These are phyloP conservation scores for Camelina neglecta DNA, from an alignment of 345 rosid species.

Conservation along the genomic window DNA sequence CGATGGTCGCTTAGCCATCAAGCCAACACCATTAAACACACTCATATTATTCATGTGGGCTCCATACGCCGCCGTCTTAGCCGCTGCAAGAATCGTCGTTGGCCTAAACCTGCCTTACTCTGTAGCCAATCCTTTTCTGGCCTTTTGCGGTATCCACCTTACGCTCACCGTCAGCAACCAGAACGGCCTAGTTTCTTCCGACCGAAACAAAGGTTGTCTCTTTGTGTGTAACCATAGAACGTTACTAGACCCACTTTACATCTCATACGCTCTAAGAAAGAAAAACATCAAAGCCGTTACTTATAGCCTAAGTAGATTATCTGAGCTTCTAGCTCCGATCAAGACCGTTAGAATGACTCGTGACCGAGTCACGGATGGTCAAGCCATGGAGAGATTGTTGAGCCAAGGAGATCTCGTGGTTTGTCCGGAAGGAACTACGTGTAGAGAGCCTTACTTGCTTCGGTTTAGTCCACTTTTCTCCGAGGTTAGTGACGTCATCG, in stretches of 20 bases:
- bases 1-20: slow-evolving; percentile 73
- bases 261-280: slow-evolving; percentile 41
- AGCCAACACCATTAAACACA: slow-evolving; percentile 57
- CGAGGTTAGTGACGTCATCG: slow-evolving; percentile 54
- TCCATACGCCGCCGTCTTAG: slow-evolving; percentile 51
- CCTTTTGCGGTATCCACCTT: slow-evolving; percentile 55
- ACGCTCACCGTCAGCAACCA: slow-evolving; percentile 36
- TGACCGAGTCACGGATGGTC: slow-evolving; percentile 49
- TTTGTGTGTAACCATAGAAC: slow-evolving; percentile 67
- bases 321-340: slow-evolving; percentile 56
- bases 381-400: slow-evolving; percentile 44
- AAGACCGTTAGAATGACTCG: slow-evolving; percentile 50
- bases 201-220: slow-evolving; percentile 38
- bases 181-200: background rate
- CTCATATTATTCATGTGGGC: slow-evolving; percentile 69
- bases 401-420: slow-evolving; percentile 53
- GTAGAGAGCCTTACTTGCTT: slow-evolving; percentile 65
- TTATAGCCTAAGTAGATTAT: slow-evolving; percentile 55
- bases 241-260: slow-evolving; percentile 56
- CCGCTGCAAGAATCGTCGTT: slow-evolving; percentile 35
- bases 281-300: slow-evolving; percentile 57
- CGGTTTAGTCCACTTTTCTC: slow-evolving; percentile 69
- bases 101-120: slow-evolving; percentile 57
- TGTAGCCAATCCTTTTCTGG: slow-evolving; percentile 51
- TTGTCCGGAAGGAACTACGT: slow-evolving; percentile 73